phyloP scores from a whole-genome alignment of 768 basidiomycete genomes.

The Steccherinum ochraceum region DNA sequence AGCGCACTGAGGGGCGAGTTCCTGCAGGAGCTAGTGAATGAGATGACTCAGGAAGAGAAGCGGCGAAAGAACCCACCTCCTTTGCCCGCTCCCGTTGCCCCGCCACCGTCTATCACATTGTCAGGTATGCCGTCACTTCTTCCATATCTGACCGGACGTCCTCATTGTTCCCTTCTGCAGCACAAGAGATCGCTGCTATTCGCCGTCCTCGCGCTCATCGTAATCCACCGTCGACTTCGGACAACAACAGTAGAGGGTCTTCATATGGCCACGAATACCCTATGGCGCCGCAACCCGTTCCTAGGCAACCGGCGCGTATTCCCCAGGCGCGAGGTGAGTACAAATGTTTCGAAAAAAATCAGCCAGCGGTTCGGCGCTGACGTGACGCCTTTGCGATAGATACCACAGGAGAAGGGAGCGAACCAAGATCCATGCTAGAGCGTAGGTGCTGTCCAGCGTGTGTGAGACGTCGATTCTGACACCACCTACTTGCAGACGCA shows the following conservation, averaged over 20 bases:
- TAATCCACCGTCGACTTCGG: slow-evolving; percentile 9
- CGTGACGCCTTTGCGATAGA: slow-evolving; percentile 2
- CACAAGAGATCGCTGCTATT: slow-evolving; percentile 11
- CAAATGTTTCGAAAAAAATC: not conserved
- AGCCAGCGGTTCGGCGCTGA: not conserved
- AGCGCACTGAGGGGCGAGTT: slow-evolving; percentile 64
- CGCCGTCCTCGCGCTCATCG: slow-evolving; percentile 15
- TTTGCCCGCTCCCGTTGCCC: slow-evolving; percentile 14
- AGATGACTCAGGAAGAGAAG: slow-evolving; percentile 30
- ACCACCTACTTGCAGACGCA: slow-evolving; percentile 44
- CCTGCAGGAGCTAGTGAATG: slow-evolving; percentile 58
- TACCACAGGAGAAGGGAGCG: slow-evolving; percentile 11
- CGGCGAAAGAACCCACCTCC: slow-evolving; percentile 31
- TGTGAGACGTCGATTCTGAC: not conserved
- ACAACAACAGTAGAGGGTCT: slow-evolving; percentile 18
- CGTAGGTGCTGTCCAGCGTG: slow-evolving; percentile 23
- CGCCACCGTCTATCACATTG: slow-evolving; percentile 15
- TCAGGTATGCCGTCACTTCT: not conserved
- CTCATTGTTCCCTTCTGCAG: slow-evolving; percentile 1
- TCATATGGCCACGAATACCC: slow-evolving; percentile 21
- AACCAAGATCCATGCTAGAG: slow-evolving; percentile 40
- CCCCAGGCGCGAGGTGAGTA: not conserved
- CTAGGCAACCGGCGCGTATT: slow-evolving; percentile 6
- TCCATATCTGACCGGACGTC: not conserved
- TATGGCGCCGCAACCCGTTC: not conserved